Percentiles rank a stretch among this genome's conserved stretches.
Evolutionary conservation across 169 alveolate genomes (phyloP).

Genomic region (Babesia gibsoni): DNA sequence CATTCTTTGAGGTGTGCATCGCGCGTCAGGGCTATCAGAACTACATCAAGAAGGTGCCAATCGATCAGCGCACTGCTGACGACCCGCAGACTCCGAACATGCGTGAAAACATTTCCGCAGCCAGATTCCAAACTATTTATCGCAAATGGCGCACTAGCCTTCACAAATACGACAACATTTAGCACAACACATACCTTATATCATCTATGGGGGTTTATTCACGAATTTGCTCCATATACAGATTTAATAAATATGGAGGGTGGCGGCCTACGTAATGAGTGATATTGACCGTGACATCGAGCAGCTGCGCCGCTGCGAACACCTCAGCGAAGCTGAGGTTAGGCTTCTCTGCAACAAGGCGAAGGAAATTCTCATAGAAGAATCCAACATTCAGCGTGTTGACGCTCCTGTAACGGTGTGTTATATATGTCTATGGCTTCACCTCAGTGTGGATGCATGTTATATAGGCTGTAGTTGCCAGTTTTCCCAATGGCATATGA

Average conservation of each 20-base stretch:
- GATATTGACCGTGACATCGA: slow-evolving; percentile 66
- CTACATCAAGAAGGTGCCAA: slow-evolving; percentile 69
- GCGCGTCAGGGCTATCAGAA: slow-evolving; percentile 67
- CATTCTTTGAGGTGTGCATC: neutral
- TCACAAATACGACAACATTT: slow-evolving; percentile 69
- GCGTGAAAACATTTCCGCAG: slow-evolving; percentile 69
- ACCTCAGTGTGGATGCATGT: too few relatives aligned
- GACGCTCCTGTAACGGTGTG: slow-evolving; percentile 98
- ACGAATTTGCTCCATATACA: neutral
- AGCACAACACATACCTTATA: neutral
- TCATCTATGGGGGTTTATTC: slow-evolving; percentile 26
- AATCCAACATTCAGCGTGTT: slow-evolving; percentile 92
- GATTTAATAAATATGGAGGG: neutral
- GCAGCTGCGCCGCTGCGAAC: slow-evolving; percentile 73
- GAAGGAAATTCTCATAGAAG: slow-evolving; percentile 94
- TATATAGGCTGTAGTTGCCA: too few relatives aligned
- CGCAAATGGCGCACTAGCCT: slow-evolving; percentile 72
- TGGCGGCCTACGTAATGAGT: slow-evolving; percentile 43
- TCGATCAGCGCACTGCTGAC: slow-evolving; percentile 68
- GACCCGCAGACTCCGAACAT: slow-evolving; percentile 77
- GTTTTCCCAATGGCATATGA: too few relatives aligned
- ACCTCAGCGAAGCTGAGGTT: slow-evolving; percentile 93
- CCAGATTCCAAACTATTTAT: slow-evolving; percentile 71
- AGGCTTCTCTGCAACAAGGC: slow-evolving; percentile 94
- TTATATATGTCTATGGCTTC: too few relatives aligned